Evolutionary conservation across 2,329 filamentous ascomycete species (phyloP).

Genomic region (Fusarium robinianum): DNA sequence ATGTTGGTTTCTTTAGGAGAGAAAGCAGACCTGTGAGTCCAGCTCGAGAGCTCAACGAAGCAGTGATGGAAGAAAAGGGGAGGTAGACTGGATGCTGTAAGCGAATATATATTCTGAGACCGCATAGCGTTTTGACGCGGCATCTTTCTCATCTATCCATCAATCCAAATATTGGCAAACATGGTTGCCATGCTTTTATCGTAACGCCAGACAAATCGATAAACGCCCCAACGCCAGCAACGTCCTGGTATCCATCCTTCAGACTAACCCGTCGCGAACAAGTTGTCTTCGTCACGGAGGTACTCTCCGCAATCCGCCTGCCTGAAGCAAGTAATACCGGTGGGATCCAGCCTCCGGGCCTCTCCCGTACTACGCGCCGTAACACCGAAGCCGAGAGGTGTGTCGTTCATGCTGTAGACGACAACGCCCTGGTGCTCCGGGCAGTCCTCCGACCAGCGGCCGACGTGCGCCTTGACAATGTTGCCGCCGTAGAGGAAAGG

Average conservation of each 20-base stretch:
- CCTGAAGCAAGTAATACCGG: constrained; percentile 84
- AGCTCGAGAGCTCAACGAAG: constrained; percentile 35
- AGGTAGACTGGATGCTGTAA: constrained; percentile 16
- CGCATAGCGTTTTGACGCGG: constrained; percentile 29
- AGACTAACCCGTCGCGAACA: constrained; percentile 59
- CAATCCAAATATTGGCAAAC: constrained; percentile 27
- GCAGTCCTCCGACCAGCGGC: constrained; percentile 86
- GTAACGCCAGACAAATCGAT: constrained; percentile 22
- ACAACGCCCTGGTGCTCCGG: constrained; percentile 92
- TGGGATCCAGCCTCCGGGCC: constrained; percentile 83
- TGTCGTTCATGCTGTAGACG: constrained; percentile 90
- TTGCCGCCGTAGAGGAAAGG: constrained; percentile 95
- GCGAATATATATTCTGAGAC: constrained; percentile 28
- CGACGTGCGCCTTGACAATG: constrained; percentile 72
- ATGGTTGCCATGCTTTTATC: constrained; percentile 17
- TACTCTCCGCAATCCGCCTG: constrained; percentile 97
- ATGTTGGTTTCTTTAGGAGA: constrained; percentile 73
- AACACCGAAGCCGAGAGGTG: constrained; percentile 89
- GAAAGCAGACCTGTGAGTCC: constrained; percentile 60
- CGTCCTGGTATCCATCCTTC: constrained; percentile 8
- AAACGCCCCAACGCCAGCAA: constrained; percentile 36
- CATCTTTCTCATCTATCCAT: constrained; percentile 29
- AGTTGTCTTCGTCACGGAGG: constrained; percentile 76
- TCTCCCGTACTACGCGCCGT: constrained; percentile 87
- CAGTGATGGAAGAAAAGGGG: constrained; percentile 24